Base-by-base conservation (phyloP, 768 basidiomycete genomes). In the Termitomyces sp. region DNA sequence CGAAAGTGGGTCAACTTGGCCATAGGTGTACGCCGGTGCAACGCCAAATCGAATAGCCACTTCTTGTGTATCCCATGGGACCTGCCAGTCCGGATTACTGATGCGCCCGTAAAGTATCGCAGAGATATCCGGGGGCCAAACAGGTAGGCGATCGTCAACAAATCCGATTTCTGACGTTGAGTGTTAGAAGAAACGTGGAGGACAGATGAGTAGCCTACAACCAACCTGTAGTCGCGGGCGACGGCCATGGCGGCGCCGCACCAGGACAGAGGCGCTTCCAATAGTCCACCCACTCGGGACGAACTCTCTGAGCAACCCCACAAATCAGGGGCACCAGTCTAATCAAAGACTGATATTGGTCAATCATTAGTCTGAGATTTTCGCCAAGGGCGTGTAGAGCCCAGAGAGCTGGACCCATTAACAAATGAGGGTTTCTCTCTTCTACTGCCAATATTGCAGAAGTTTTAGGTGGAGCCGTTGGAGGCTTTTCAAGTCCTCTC, bases 201-300 rank as follows among this genome's bases (percentile, higher is more conserved):
- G 3, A 30, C 14, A 41, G 38, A 28, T 60, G 19, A 28, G 1
- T 19, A 50, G n/a, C n/a, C 19, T 14, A 43, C 8, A 51, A 71
- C 78, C 56, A 62, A 83, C 80, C 66, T 52, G 73, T 63, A 37
- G 68, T 72, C 3, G 70, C 65, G 15, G 78, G 71, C 1, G 78
- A 74, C 1, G 83, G 82, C 91, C 90, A 90, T 30, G 70, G 67
- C n/a, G 73, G 70, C 61, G 79, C 72, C 28, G 78, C 78, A 45
- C 81, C 78, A 3, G 92, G 89, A 62, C 84, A 84, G 42, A 92
- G 72, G 12, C 93, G 80, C 64, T 87, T 87, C 94, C 94, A 96
- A 66, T 94, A 94, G 70, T 97, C 93, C 6, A 83, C 83, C 94
- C 94, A 96, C 65, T 93, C 93, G 0, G 86, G 84, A 19, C 89